Evolutionary conservation across 345 rosid genomes (phyloP).

Genomic region (Brassica rapa): DNA sequence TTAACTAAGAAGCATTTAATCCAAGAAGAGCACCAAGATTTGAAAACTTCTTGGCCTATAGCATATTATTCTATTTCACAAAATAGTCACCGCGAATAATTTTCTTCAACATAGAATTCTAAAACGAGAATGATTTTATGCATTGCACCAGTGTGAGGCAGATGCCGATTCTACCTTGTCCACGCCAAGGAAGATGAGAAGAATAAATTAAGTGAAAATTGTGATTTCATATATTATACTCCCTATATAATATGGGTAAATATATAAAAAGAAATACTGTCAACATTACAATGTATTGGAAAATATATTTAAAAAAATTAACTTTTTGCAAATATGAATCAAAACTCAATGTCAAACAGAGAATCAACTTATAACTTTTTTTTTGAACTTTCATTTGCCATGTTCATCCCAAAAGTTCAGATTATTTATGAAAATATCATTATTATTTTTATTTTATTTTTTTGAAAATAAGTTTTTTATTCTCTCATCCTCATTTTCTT

Average conservation of each 20-base stretch:
- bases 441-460: no score
- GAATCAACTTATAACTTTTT: no score
- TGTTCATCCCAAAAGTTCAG: no score
- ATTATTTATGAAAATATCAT: no score
- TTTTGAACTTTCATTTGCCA: no score
- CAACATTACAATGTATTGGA: neutral
- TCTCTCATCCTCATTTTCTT: no score
- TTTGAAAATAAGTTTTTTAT: no score
- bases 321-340: no score
- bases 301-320: no score
- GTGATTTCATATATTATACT: neutral
- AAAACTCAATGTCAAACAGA: no score
- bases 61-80: conserved; percentile 10
- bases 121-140: neutral
- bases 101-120: neutral
- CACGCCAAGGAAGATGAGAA: neutral
- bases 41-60: neutral
- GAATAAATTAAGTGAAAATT: neutral
- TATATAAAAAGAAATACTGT: neutral
- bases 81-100: neutral
- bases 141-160: neutral
- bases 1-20: conserved; percentile 24
- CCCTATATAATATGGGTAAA: neutral
- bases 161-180: conserved; percentile 12
- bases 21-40: conserved; percentile 20